These are phyloP conservation scores for Rhodotorula taiwanensis DNA, from an alignment of 768 basidiomycete species.

Conservation along the genomic window DNA sequence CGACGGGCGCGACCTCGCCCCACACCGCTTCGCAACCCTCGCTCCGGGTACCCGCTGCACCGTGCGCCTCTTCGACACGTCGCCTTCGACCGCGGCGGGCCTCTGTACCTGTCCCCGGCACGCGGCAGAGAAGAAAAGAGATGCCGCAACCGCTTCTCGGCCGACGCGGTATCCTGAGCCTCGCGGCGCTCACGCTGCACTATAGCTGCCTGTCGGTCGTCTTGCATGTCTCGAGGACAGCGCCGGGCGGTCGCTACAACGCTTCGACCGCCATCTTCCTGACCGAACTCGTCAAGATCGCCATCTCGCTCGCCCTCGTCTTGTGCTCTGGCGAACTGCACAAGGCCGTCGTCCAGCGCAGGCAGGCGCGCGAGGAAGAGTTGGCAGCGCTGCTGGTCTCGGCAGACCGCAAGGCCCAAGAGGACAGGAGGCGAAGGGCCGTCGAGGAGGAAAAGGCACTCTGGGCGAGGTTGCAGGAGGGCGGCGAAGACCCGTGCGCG, in stretches of 20 bases:
- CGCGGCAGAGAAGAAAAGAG: too few species aligned
- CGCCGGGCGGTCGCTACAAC: constrained; percentile 53
- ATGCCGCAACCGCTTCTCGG: neutral
- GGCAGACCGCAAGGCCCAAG: neutral
- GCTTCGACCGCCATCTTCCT: constrained; percentile 85
- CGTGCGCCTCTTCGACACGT: too few species aligned
- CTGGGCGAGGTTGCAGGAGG: too few species aligned
- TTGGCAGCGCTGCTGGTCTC: neutral
- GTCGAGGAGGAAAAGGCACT: constrained; percentile 6
- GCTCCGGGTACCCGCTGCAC: too few species aligned
- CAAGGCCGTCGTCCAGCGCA: neutral
- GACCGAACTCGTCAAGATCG: constrained; percentile 84
- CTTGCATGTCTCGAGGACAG: constrained; percentile 88
- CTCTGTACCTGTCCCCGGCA: too few species aligned
- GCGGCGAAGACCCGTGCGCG: too few species aligned
- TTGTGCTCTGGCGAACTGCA: constrained; percentile 19
- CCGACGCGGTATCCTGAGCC: neutral
- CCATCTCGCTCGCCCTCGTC: constrained; percentile 71
- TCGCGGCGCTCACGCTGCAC: constrained; percentile 63
- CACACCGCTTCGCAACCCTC: too few species aligned
- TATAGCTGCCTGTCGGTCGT: constrained; percentile 81
- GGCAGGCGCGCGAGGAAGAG: neutral
- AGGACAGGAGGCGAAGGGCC: neutral
- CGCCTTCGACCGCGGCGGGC: too few species aligned
- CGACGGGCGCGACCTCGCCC: too few species aligned